These are phyloP conservation scores for Phytophthora agathidicida DNA, from an alignment of 352 stramenopile genomes.

Conservation along the genomic window DNA sequence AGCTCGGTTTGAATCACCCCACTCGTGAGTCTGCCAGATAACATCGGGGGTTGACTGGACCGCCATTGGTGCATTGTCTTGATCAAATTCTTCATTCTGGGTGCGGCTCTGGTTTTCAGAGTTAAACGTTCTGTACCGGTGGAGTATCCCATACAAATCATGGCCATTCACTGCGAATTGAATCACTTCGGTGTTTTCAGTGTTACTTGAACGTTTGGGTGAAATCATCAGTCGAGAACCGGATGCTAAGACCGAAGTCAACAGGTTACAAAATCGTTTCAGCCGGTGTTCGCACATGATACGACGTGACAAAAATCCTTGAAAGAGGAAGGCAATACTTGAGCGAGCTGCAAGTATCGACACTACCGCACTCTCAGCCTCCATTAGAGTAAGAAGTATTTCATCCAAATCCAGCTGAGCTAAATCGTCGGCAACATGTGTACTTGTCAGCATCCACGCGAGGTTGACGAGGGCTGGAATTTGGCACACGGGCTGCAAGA, in stretches of 20 bases:
- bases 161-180: conserved; percentile 15
- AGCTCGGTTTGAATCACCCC: conserved; percentile 16
- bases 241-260: conserved; percentile 14
- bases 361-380: conserved; percentile 6
- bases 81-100: conserved; percentile 3
- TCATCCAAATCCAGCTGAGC: conserved; percentile 20
- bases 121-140: conserved; percentile 9
- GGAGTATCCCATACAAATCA: conserved; percentile 4
- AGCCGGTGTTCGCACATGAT: conserved; percentile 8
- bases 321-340: conserved; percentile 9
- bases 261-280: conserved; percentile 24
- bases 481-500: conserved; percentile 23
- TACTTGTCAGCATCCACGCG: conserved; percentile 19
- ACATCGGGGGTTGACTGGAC: not conserved
- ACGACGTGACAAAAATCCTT: conserved; percentile 11
- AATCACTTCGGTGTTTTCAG: conserved; percentile 9
- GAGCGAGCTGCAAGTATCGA: conserved; percentile 20
- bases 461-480: conserved; percentile 21
- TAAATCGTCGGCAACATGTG: conserved; percentile 21
- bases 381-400: conserved; percentile 19
- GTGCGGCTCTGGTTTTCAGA: not conserved
- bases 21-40: conserved; percentile 19
- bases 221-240: conserved; percentile 11
- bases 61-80: conserved; percentile 4
- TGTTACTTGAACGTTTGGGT: conserved; percentile 6